phyloP scores from a whole-genome alignment of 352 stramenopile species.

The Globisporangium carolinianum region DNA sequence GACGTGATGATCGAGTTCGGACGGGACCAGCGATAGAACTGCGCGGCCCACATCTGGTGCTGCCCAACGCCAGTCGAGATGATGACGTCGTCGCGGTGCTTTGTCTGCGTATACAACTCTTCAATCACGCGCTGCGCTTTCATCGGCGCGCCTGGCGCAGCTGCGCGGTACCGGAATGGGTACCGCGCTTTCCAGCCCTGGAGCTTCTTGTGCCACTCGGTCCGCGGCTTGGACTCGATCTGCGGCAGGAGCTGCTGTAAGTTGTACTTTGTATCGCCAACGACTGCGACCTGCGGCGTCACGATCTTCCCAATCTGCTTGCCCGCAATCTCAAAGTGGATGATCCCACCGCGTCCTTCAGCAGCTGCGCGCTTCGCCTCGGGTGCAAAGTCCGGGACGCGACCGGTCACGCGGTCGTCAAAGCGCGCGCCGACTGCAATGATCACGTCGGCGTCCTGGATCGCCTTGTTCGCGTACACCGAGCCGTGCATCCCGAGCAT shows the following conservation, averaged over 20 bases:
- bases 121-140: constrained; percentile 93
- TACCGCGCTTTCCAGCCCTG: constrained; percentile 88
- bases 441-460: constrained; percentile 93
- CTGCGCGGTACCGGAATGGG: constrained; percentile 88
- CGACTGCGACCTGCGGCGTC: constrained; percentile 66
- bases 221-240: constrained; percentile 74
- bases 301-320: constrained; percentile 87
- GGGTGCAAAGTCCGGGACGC: constrained; percentile 90
- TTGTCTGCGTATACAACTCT: constrained; percentile 92
- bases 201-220: constrained; percentile 90
- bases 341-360: constrained; percentile 91
- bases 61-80: constrained; percentile 94
- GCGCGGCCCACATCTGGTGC: constrained; percentile 96
- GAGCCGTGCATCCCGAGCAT: constrained; percentile 97
- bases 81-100: constrained; percentile 87
- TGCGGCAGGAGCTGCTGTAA: constrained; percentile 85
- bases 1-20: constrained; percentile 92
- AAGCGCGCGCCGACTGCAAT: constrained; percentile 93
- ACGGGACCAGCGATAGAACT: constrained; percentile 94
- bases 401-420: constrained; percentile 94
- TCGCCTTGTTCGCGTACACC: constrained; percentile 94
- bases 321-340: constrained; percentile 93
- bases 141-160: constrained; percentile 66
- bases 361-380: constrained; percentile 87
- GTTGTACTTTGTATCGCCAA: constrained; percentile 89